Percentiles rank a stretch among this genome's conserved stretches.
Conservation (phyloP, 1,284 basidiomycete genomes). For the Pascua guehoae region DNA sequence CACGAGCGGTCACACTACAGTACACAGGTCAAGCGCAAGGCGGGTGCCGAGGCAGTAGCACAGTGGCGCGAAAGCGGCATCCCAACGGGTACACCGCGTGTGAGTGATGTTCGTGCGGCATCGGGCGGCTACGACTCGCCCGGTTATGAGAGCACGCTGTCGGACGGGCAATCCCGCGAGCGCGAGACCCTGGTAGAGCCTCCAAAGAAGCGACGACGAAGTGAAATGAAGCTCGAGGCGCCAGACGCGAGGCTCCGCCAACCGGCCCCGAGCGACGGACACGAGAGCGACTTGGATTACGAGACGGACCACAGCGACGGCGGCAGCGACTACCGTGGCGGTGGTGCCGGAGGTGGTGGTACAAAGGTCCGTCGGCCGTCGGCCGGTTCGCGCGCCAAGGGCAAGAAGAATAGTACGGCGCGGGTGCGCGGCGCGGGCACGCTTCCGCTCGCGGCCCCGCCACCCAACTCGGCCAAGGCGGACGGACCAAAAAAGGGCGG, state of each 20-base stretch:
- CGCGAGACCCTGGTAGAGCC: constrained; percentile 12
- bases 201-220: constrained; percentile 38
- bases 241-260: constrained; percentile 9
- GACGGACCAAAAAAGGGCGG: constrained; percentile 5
- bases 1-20: constrained; percentile 15
- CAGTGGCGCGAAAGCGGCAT: constrained; percentile 43
- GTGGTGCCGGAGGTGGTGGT: too few species aligned
- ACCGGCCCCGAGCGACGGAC: background rate
- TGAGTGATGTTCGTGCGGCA: constrained; percentile 5
- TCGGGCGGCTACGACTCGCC: constrained; percentile 12
- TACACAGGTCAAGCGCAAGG: constrained; percentile 38
- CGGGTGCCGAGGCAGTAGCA: constrained; percentile 43
- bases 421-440: constrained; percentile 6
- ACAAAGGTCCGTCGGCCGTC: too few species aligned
- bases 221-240: constrained; percentile 25
- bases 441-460: constrained; percentile 1
- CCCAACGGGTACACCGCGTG: constrained; percentile 22
- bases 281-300: constrained; percentile 13
- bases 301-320: constrained; percentile 19
- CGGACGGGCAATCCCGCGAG: constrained; percentile 7
- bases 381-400: background rate
- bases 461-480: background rate
- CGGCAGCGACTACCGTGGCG: constrained; percentile 25
- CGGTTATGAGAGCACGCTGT: constrained; percentile 20
- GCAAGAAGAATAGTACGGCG: constrained; percentile 10